Base-by-base conservation (phyloP, 116 monocot species). In the Zostera marina region DNA sequence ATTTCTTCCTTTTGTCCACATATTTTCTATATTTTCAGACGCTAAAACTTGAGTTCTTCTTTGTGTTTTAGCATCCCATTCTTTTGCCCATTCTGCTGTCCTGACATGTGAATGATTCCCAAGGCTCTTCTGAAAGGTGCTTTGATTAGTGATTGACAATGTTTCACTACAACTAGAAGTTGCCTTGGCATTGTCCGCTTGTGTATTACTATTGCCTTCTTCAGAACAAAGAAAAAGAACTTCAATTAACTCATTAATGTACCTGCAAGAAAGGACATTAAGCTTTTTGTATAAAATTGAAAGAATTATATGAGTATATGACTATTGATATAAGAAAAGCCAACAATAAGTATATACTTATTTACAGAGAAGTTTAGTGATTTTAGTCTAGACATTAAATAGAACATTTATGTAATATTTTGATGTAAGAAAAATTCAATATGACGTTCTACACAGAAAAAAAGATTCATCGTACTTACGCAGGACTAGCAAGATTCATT, bases 1-100 rank as follows among this genome's bases (percentile, higher is more conserved):
- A 70, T 98, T 85, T 80, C 83, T 85, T 63, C 96, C 96, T 81
- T 81, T 98, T 42, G 90, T 77, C 96, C 96, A 98, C 90, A 98
- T 76, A 57, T 90, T 86, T 15, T 98, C 96, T 69, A 98, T 74
- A 82, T 98, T 98, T 63, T 98, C 96, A 70, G 96, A 90, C 26
- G 85, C 80, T 60, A 98, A 82, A 68, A 98, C 82, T 72, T 98
- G 78, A 74, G 81, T 73, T 74, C 96, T 79, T 76, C 89, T 98
- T 68, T 89, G 77, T 49, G 85, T 82, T 63, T 83, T 80, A 68
- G 90, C 96, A 61, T 90, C 90, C 44, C 85, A 45, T 43, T 66
- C 55, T 62, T 71, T 41, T 17, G 90, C 96, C 96, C 96, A 98
- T 22, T 90, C 90, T 56, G 90, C 85, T 68, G 74, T 40, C 22